Evolutionary conservation across 192 early-diverging fungal genomes (phyloP), one percentile per base, ranked within the genome.

Genomic region (Gamsiella multidivaricata): DNA sequence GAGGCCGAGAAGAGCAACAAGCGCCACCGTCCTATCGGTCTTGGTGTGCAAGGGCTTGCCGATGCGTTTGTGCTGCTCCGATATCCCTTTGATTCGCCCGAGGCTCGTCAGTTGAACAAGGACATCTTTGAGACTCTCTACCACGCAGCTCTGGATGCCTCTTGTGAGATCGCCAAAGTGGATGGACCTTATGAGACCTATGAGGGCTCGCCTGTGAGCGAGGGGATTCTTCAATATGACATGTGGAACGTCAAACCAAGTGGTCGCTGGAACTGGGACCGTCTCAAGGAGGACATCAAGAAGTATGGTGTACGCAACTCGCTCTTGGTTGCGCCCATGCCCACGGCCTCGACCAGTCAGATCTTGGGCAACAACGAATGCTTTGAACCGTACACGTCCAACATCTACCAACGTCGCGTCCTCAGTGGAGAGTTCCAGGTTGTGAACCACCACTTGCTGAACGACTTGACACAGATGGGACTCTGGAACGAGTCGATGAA

Each of bases 341-440:
- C 96, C 3, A 98, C 96, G 2, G 96, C 96, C 12, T 93, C 91
- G 15, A 98, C 96, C 5, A 92, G 90, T 56, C 96, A 98, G 80
- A 98, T 98, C 78, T 82, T 98, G 29, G 96, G 96, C 42, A 96
- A 95, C 86, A 98, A 97, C 83, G 96, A 98, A 83, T 95, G 94
- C 80, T 98, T 96, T 79, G 96, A 92, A 80, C 92, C 91, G 5
- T 94, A 92, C 59, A 94, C 90, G 18, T 90, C 88, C 82, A 98
- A 98, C 83, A 91, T 98, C 59, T 98, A 97, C 86, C 94, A 94
- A 45, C 90, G 96, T n/a, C 93, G 96, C 33, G 96, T 98, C 8
- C 80, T 97, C 67, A 91, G 93, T 23, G 96, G 96, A 46, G 96
- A 98, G 85, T 98, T 98, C 91, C 96, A 98, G 81, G 94, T 98